Conservation (phyloP, 2,329 filamentous ascomycete species). For the Alternaria arbusti region DNA sequence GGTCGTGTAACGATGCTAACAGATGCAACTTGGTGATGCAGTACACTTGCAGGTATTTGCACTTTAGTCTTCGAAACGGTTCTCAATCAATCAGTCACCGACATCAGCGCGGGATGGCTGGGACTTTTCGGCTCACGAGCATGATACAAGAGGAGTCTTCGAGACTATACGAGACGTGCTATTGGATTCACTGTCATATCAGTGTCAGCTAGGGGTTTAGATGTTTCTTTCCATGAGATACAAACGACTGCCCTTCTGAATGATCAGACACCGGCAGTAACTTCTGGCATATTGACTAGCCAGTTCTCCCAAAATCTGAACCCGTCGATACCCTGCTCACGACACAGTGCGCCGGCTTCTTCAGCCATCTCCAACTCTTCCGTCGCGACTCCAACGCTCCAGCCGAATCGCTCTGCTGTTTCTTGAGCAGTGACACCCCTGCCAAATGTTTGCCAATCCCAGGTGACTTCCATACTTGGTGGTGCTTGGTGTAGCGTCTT, state of each 20-base stretch:
- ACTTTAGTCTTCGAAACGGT: background rate
- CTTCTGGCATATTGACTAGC: constrained; percentile 34
- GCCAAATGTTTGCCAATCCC: constrained; percentile 81
- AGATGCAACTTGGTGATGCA: background rate
- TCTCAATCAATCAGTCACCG: background rate
- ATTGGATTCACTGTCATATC: background rate
- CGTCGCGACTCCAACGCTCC: constrained; percentile 94
- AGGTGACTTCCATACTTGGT: constrained; percentile 68
- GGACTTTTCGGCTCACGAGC: background rate
- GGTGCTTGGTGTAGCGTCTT: constrained; percentile 71
- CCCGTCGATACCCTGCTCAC: constrained; percentile 91
- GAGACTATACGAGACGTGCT: background rate
- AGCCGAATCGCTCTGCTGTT: constrained; percentile 86
- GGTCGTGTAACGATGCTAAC: background rate
- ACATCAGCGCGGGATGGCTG: background rate
- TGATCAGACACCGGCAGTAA: background rate
- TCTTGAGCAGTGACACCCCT: constrained; percentile 89
- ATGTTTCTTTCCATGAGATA: background rate
- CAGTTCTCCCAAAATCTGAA: constrained; percentile 91
- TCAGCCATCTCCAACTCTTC: constrained; percentile 98
- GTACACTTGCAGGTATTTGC: background rate
- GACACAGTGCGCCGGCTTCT: constrained; percentile 83
- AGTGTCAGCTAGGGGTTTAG: background rate
- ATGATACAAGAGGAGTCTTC: background rate
- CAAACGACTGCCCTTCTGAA: background rate